phyloP scores from a whole-genome alignment of 108 stramenopile genomes.

The Pseudonitzschia pungens region DNA sequence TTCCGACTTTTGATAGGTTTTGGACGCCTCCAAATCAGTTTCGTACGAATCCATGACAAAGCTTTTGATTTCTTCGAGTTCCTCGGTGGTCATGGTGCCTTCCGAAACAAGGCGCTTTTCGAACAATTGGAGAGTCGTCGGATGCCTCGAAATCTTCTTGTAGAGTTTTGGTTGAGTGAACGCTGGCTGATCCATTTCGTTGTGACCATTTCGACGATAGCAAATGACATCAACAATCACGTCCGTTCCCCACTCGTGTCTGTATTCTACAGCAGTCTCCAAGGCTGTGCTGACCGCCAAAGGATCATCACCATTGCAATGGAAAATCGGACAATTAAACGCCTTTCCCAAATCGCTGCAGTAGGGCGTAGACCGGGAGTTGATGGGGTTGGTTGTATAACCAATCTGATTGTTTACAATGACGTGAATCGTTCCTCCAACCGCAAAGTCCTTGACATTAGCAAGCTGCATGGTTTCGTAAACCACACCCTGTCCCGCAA shows the following conservation, averaged over 20 bases:
- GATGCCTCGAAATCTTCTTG: conserved; percentile 86
- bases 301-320: conserved; percentile 99
- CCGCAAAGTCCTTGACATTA: conserved; percentile 86
- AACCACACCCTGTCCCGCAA: conserved; percentile 98
- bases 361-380: conserved; percentile 95
- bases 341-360: conserved; percentile 98
- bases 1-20: conserved; percentile 79
- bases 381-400: conserved; percentile 96
- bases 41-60: conserved; percentile 86
- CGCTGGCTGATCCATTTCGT: conserved; percentile 98
- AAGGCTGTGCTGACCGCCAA: conserved; percentile 93
- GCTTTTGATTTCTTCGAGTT: conserved; percentile 77
- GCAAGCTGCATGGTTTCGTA: conserved; percentile 99
- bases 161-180: conserved; percentile 98
- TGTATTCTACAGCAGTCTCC: conserved; percentile 96
- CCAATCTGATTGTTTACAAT: conserved; percentile 99
- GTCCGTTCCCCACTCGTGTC: conserved; percentile 95
- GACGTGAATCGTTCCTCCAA: conserved; percentile 99
- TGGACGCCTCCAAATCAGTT: conserved; percentile 86
- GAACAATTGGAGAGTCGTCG: conserved; percentile 86
- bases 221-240: conserved; percentile 98
- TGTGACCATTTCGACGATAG: conserved; percentile 99
- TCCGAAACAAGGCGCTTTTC: conserved; percentile 78
- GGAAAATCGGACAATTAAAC: conserved; percentile 98
- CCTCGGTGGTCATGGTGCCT: conserved; percentile 83